Percentiles rank a stretch among this genome's conserved stretches.
phyloP scores from a whole-genome alignment of 2,329 filamentous ascomycete species.

The Thermothelomyces thermophilus region DNA sequence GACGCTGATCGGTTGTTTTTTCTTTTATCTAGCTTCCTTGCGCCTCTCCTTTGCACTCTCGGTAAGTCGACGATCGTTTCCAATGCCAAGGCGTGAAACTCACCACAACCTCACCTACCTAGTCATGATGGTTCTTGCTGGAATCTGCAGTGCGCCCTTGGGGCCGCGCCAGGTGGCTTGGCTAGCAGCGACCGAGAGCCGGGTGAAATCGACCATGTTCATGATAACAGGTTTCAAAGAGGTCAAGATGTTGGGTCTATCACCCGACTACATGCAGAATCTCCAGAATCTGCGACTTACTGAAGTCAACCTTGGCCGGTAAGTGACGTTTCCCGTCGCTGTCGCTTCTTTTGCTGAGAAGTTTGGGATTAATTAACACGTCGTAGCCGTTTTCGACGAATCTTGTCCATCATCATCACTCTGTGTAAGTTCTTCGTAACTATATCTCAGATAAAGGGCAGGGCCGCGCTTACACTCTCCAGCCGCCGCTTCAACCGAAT shows the following conservation, averaged over 20 bases:
- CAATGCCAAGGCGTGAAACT: background rate
- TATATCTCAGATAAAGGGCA: too few species aligned
- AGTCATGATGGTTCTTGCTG: constrained; percentile 11
- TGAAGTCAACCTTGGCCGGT: constrained; percentile 8
- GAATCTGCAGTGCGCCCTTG: constrained; percentile 6
- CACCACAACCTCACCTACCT: too few species aligned
- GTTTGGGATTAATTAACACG: background rate
- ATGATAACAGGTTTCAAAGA: constrained; percentile 13
- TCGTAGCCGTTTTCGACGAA: constrained; percentile 9
- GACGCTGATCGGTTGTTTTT: background rate
- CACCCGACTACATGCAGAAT: constrained; percentile 5
- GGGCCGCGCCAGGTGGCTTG: constrained; percentile 10
- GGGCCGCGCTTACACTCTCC: background rate
- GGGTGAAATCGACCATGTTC: constrained; percentile 12
- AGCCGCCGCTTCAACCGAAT: constrained; percentile 11
- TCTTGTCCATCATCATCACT: constrained; percentile 11
- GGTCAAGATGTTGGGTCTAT: constrained; percentile 12
- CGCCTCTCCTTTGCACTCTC: constrained; percentile 11
- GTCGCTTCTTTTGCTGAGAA: background rate
- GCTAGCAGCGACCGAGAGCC: constrained; percentile 10
- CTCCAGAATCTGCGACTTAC: constrained; percentile 7
- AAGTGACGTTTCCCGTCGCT: background rate
- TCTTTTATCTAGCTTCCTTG: constrained; percentile 9
- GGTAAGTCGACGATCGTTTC: background rate
- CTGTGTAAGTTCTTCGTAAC: background rate